Evolutionary conservation across 148 eudicot genomes (phyloP), one percentile per base, ranked within the genome.

Genomic region (Rheum nobile): DNA sequence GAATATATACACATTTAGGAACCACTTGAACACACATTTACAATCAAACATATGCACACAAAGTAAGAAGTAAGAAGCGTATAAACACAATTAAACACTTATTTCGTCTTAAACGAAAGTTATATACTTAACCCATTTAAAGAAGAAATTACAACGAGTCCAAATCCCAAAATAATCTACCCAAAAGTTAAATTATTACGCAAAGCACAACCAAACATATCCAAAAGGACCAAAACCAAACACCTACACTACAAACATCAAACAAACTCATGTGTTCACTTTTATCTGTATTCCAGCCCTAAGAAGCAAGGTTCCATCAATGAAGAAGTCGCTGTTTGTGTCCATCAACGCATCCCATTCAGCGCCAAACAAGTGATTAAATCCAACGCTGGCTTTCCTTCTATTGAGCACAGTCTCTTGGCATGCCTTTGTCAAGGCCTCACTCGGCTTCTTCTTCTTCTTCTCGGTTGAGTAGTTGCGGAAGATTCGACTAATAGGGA

Each of bases 271-370:
- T 42, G 7, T 28, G 9, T 13, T 47, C 10, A 44, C 2, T 11
- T n/a, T 26, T 11, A 12, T 8, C 17, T 21, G 7, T 31, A 71
- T 26, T 13, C 37, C 22, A 38, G 89, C 96, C 86, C 82, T 85
- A 54, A 89, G 86, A 85, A 88, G 90, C 54, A 91, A 79, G 28
- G 77, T 76, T 16, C 85, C 92, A 75, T 86, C 80, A 41, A 86
- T 82, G 73, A 91, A 88, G 74, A 82, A 91, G 16, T 72, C 80
- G 75, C 92, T 85, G 38, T 91, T 92, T 0, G 82, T 89, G 0
- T 84, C 92, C 83, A 85, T 83, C 76, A 91, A 86, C 6, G 84
- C 76, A 19, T 82, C 83, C 92, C 95, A 92, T 1, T 85, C 82
- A 26, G 83, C 72, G 12, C 84, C 84, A 37, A 88, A 88, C 38